A percentile compares a stretch with the other conserved stretches of the same genome.
Conservation (phyloP, 129 eudicot genomes). For the Flaveria bidentis region DNA sequence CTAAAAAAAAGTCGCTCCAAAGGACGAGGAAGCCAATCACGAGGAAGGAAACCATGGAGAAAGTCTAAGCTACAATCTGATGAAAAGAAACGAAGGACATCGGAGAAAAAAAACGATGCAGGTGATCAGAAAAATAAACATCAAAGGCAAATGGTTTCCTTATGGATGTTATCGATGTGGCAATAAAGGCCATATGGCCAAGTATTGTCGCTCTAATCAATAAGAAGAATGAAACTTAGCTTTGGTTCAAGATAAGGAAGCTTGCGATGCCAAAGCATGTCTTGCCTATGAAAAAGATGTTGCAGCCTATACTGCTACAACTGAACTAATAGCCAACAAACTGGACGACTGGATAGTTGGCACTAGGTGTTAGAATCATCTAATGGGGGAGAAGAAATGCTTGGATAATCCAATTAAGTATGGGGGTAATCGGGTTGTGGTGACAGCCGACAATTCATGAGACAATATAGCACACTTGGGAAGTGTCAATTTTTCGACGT, state of each 20-base stretch:
- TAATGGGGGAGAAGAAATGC: too few species aligned
- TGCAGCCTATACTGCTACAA: not conserved
- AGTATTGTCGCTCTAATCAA: not conserved
- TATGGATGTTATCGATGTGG: not conserved
- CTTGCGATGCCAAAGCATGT: not conserved
- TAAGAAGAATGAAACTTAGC: not conserved
- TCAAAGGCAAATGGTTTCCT: not conserved
- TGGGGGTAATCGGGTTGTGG: too few species aligned
- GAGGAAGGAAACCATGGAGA: not conserved
- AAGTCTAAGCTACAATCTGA: too few species aligned
- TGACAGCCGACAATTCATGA: not conserved
- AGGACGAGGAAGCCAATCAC: not conserved
- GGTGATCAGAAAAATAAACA: not conserved
- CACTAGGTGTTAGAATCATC: too few species aligned
- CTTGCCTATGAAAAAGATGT: not conserved
- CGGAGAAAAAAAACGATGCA: not conserved
- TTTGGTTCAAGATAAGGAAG: not conserved
- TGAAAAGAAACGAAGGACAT: not conserved
- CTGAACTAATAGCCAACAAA: not conserved
- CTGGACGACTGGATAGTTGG: too few species aligned
- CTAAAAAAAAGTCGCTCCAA: too few species aligned
- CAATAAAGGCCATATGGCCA: not conserved
- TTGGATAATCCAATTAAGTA: too few species aligned
- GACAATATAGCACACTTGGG: not conserved
- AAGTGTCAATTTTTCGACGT: not conserved